A percentile compares a stretch with the other conserved stretches of the same genome.
Evolutionary conservation across 495 filamentous ascomycete genomes (phyloP).

Genomic region (Aspergillus panamensis): DNA sequence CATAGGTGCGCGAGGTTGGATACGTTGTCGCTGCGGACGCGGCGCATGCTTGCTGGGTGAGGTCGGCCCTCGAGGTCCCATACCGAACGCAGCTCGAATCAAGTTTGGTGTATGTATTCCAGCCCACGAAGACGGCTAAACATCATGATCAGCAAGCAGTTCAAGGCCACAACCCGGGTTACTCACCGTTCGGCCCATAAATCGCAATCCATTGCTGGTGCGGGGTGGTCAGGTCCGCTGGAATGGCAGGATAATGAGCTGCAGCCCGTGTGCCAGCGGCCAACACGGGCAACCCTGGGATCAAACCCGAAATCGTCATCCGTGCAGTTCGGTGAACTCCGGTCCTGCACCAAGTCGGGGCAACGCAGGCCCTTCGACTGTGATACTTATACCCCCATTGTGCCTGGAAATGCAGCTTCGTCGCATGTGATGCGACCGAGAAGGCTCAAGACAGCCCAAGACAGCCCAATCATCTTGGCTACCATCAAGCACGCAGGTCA

Average conservation of each 20-base stretch:
- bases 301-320: slow-evolving; percentile 4
- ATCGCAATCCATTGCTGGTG: slow-evolving; percentile 56
- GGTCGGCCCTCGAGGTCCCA: slow-evolving; percentile 31
- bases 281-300: slow-evolving; percentile 38
- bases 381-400: not conserved
- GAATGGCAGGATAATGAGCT: slow-evolving; percentile 50
- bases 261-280: slow-evolving; percentile 38
- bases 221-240: slow-evolving; percentile 53
- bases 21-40: slow-evolving; percentile 42
- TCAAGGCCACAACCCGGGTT: not conserved
- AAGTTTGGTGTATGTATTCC: slow-evolving; percentile 49
- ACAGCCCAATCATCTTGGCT: not conserved
- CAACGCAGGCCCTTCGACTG: not conserved
- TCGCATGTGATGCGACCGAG: not conserved
- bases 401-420: not conserved
- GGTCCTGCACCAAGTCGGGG: not conserved
- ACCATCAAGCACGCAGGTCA: not conserved
- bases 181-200: slow-evolving; percentile 51
- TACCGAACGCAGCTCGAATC: slow-evolving; percentile 43
- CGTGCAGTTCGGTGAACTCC: too few relatives aligned
- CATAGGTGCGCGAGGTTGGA: slow-evolving; percentile 48
- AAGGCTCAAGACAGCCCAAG: not conserved
- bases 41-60: slow-evolving; percentile 33
- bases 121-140: slow-evolving; percentile 54
- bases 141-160: not conserved